Base-by-base conservation (phyloP, 164 flowering plant species). In the Sextonia rubra region DNA sequence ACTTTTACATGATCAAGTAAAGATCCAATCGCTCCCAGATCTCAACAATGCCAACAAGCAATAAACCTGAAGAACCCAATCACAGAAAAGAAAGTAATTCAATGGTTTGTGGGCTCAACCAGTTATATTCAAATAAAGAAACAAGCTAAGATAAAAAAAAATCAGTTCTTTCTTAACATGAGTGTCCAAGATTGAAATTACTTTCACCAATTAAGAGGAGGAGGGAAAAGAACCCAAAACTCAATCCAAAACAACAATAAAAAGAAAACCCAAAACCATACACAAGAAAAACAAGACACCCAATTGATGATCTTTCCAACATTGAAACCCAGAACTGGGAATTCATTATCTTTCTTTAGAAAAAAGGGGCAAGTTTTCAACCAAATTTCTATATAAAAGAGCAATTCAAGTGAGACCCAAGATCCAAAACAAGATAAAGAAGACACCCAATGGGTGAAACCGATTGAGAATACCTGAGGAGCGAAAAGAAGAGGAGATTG, bases 401-500 rank as follows among this genome's bases (percentile, higher is more conserved):
- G 48, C 8, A 58, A 27, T 20, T 15, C 26, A 71, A 58, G 8
- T 18, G 24, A 60, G 8, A 30, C 23, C 6, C 24, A 60, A n/a
- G 64, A 65, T 30, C 22, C 12, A 17, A 65, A 47, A 49, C 3
- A 72, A 48, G 65, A 44, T 4, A 74, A 26, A 25, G 26, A 17
- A 22, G 6, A 74, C 7, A 12, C 12, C 26, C 37, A 15, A 30
- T 20, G 25, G 49, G 47, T 14, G 20, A 22, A 22, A 56, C 49
- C 47, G n/a, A 25, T 47, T n/a, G 23, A 62, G 37, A 25, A n/a
- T 30, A 91, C 97, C 97, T 89, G 91, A 77, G 97, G 88, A 77
- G 84, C 74, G 73, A 87, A 89, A 80, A 86, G 68, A 75, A 87
- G 83, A 30, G 97, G 97, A 61, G 94, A 85, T 73, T 77, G 79